Base-by-base conservation (phyloP, 2,329 filamentous ascomycete species). In the Chalaropsis thielavioides region DNA sequence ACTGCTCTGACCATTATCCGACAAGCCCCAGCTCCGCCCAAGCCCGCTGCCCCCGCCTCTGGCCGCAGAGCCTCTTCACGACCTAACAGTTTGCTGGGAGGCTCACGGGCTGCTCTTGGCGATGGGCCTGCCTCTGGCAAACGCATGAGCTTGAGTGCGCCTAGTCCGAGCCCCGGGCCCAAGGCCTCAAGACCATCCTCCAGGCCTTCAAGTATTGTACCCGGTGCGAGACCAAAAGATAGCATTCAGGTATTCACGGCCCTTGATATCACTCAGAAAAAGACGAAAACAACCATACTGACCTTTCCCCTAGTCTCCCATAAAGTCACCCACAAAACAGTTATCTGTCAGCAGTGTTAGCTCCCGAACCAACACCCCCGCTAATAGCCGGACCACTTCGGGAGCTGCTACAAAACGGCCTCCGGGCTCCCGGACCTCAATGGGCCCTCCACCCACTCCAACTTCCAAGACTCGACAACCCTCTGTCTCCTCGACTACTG, bases 281-380 rank as follows among this genome's bases (percentile, higher is more conserved):
- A 58, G 24, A 19, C 17, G 6, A 69, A n/a, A 24, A 49, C 27
- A 24, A 51, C 11, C 11, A 62, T 62, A 31, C 43, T 60, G 31
- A 63, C 35, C 27, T 54, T 49, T 49, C 69, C 10, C 10, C 38
- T 65, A 91, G 85, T 90, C 87, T 66, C 88, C 89, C 1, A 86
- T 83, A 0, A 92, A 89, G 71, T 92, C 88, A 0, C 89, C 89
- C 1, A 89, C 87, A 2, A 94, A 94, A 72, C 87, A 89, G 70
- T 73, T 65, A 24, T 51, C 62, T 19, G 60, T 22, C 31, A 85
- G 81, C 69, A 74, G 80, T 4, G 76, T 80, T 1, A 82, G 79
- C 0, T 86, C 87, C 49, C 79, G 86, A 70, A 89, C 84, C 13
- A 81, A 76, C 46, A 89, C 85, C 1, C 84, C 87, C 0, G 81